Evolutionary conservation across 306 rosid genomes (phyloP), one percentile per base, ranked within the genome.

Genomic region (Carpinus viminea): DNA sequence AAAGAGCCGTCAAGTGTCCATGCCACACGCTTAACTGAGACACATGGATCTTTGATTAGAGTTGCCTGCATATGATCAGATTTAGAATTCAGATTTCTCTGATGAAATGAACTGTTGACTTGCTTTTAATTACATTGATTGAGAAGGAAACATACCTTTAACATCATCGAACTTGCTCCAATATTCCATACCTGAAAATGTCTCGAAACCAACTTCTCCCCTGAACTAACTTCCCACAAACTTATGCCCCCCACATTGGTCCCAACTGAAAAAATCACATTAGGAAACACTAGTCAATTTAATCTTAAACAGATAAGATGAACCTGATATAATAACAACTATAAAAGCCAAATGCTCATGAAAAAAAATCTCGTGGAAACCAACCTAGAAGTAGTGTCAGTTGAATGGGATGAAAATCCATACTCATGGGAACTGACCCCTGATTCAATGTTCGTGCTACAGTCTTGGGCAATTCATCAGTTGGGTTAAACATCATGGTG

Each of bases 341-440:
- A 43, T 80, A 73, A 60, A 9, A 4, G 51, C 21, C 38, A 54
- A 45, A 73, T 50, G 2, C 12, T 20, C 70, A 59, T 21, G 45
- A 41, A 65, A 52, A 54, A 56, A 18, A 54, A 62, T 66, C 43
- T 60, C 41, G 47, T 60, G 52, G 36, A 43, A 17, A 61, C 75
- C 65, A 66, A 80, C 83, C 83, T 55, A 80, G 71, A 56, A 80
- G 75, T 56, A 80, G 52, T 5, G 46, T 68, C 59, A 74, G 83
- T 55, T 80, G 79, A 41, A 68, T 1, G 5, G 83, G 83, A 47
- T 80, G 83, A 68, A 80, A 80, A 68, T 80, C 83, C 83, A 80
- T 80, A 68, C 79, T 74, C 26, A 62, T 68, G 34, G 75, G 76
- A 70, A 41, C 24, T 47, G 83, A 80, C 11, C 62, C 56, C 62